phyloP scores from a whole-genome alignment of 2,329 filamentous ascomycete genomes.

The Fusarium udum region DNA sequence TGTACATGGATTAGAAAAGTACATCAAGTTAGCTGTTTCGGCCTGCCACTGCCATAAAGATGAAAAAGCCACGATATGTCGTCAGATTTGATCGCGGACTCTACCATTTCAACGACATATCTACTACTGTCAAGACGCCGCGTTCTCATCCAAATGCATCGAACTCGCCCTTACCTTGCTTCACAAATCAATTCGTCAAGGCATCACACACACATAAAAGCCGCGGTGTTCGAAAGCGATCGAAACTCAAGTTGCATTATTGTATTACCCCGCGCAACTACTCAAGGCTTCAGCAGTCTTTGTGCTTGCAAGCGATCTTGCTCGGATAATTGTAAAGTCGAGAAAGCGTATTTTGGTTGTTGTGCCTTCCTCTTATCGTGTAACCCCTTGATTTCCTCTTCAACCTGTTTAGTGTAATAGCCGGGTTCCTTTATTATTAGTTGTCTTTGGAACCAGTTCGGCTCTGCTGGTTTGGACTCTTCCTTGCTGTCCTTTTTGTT shows the following conservation, averaged over 20 bases:
- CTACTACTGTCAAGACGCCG: neutral
- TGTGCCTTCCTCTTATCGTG: too few species aligned
- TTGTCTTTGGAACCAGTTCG: neutral
- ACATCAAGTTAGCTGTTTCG: neutral
- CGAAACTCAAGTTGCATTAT: neutral
- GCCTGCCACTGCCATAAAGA: neutral
- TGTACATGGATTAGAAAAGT: rapidly evolving
- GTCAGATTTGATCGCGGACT: neutral
- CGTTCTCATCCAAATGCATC: neutral
- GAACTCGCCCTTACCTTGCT: neutral
- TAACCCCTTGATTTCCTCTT: neutral
- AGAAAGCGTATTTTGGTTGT: too few species aligned
- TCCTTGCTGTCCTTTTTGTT: neutral
- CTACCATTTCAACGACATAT: rapidly evolving
- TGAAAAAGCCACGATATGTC: neutral
- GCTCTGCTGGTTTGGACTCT: neutral
- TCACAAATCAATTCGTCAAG: neutral
- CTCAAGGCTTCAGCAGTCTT: neutral
- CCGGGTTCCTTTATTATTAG: neutral
- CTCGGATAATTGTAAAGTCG: neutral
- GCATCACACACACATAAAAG: rapidly evolving
- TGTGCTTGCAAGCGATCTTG: neutral
- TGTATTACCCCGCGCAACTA: neutral
- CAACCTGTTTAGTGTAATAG: neutral
- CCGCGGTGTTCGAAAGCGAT: neutral